phyloP scores from a whole-genome alignment of 257 asterid species.

The Eustoma russellianum region DNA sequence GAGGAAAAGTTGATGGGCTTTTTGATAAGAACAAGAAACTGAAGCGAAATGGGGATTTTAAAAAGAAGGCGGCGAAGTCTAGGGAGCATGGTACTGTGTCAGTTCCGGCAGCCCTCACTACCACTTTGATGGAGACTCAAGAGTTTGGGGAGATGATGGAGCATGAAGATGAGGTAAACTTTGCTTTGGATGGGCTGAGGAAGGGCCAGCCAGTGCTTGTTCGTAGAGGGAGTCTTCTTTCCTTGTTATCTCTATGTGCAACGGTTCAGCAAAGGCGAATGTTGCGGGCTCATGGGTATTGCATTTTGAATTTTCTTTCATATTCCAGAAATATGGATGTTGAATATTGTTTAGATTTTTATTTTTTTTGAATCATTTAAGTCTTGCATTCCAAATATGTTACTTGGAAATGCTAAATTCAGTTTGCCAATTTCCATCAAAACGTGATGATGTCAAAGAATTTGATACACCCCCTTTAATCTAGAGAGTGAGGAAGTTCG shows the following conservation, averaged over 20 bases:
- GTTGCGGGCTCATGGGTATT: constrained; percentile 66
- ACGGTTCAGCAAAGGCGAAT: constrained; percentile 51
- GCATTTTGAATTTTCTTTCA: no score
- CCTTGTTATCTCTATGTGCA: constrained; percentile 52
- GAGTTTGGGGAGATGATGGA: constrained; percentile 90
- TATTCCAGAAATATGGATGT: neutral
- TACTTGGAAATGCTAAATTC: no score
- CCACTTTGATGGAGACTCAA: constrained; percentile 84
- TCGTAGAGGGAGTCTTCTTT: constrained; percentile 58
- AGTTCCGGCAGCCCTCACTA: constrained; percentile 27
- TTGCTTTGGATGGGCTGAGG: constrained; percentile 82
- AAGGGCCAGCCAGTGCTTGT: constrained; percentile 63
- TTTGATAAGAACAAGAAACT: constrained; percentile 34
- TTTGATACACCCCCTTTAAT: no score
- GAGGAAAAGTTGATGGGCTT: constrained; percentile 21
- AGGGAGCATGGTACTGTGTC: constrained; percentile 26
- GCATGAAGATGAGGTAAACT: constrained; percentile 82
- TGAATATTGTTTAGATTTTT: constrained; percentile 1
- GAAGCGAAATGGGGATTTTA: constrained; percentile 30
- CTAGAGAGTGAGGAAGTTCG: no score
- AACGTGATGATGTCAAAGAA: neutral
- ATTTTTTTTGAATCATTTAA: neutral
- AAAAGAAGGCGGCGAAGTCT: constrained; percentile 42
- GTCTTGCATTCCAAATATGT: neutral
- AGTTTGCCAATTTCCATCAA: neutral